Evolutionary conservation across 768 basidiomycete genomes (phyloP), one percentile per base, ranked within the genome.

Genomic region (Xerocomus potaroensis): DNA sequence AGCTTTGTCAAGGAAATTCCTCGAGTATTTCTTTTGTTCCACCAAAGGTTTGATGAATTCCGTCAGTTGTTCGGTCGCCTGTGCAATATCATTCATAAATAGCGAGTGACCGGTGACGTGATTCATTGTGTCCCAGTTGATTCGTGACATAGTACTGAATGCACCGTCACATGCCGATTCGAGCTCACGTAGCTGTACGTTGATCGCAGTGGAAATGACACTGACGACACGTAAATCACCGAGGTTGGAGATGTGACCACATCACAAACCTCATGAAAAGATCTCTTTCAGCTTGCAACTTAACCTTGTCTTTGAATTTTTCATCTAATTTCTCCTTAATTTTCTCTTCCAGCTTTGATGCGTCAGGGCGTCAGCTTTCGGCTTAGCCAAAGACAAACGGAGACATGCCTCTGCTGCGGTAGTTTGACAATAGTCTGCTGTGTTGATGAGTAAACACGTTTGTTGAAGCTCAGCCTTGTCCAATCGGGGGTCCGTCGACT

Each of bases 391-490:
- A 33, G 29, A 31, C 8, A 11, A 16, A 39, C 29, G 2, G 26
- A 43, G 10, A 49, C 72, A 9, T 56, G 86, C 93, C 78, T 96
- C 91, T 16, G 81, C 60, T 1, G 94, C 90, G 3, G 95, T 99
- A 1, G 80, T 81, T 53, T 93, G 88, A 60, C 96, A 99, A 62
- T 98, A 99, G 61, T 98, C 94, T 1, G 94, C 95, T 0, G 96
- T 99, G 59, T 99, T 98, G 60, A 99, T 83, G 21, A 95, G 69
- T n/a, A 91, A 71, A 61, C 91, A 93, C 0, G 89, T 82, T 51
- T 87, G 89, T 57, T 80, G 83, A 26, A 98, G 65, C 49, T 93
- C 84, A 4, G 73, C 73, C 8, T 77, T 51, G 61, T 96, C 93
- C 26, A 82, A 77, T n/a, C 87, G 79, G 5, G 80, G 79, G 40